Base-by-base conservation (phyloP, 164 flowering plant genomes). In the Chimonanthus salicifolius region DNA sequence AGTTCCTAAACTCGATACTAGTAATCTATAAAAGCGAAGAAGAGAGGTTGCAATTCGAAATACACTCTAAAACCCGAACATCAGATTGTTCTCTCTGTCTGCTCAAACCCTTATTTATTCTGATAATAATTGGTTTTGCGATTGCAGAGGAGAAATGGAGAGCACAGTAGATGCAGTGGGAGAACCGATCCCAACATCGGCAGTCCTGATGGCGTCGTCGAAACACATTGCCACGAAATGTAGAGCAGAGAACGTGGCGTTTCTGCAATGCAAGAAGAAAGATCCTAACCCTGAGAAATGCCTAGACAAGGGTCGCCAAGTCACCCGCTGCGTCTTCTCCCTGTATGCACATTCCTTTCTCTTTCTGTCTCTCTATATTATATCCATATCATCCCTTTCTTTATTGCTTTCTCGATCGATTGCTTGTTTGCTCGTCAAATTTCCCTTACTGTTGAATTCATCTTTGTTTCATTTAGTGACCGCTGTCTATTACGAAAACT, bases 271-370 rank as follows among this genome's bases (percentile, higher is more conserved):
- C 90, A 94, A 94, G 86, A 87, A 89, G 90, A 87, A 85, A 45
- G 98, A 94, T 76, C 90, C 87, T 2, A 92, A 94, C 74, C 98
- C 98, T 0, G 97, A 94, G 88, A 94, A 89, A 74, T 94, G 98
- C 82, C 97, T 94, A 45, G 88, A 94, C 7, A 91, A 90, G 78
- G 98, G 98, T 68, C 87, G 73, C 2, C 82, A 91, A 73, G 95
- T 92, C 74, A 94, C 97, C 62, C 88, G 89, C 70, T 92, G 98
- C 74, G 97, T 88, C 74, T 82, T 94, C 63, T 74, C 77, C 74
- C 79, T 90, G 97, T 94, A 83, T 85, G 92, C 18, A 10, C 6
- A 5, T 45, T 2, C 4, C 49, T 45, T 45, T 10, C 20, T 0
- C 45, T 2, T 15, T n/a, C 20, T 54, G 20, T 11, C 62, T 51